phyloP scores from a whole-genome alignment of 306 rosid species.

The Lablab purpureus region DNA sequence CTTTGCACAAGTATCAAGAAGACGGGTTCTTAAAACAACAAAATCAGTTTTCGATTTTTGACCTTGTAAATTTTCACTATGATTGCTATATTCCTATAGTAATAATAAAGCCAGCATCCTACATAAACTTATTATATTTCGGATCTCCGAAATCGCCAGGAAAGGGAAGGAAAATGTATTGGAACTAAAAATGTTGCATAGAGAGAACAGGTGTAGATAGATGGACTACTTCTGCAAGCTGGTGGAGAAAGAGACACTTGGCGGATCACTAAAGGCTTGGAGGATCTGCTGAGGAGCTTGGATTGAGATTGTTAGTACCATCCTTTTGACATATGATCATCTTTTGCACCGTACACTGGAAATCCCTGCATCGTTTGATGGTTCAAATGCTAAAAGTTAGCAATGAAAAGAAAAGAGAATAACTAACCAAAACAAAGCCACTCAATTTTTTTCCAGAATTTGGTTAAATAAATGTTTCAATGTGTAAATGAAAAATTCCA shows the following conservation, averaged over 20 bases:
- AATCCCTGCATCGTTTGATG: constrained; percentile 58
- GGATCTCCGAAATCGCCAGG: constrained; percentile 1
- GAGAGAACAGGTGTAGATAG: constrained; percentile 17
- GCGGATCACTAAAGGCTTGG: constrained; percentile 28
- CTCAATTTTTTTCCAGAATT: too few relatives aligned
- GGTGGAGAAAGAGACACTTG: not conserved
- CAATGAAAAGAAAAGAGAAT: not conserved
- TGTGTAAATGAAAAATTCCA: not conserved
- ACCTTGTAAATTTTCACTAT: constrained; percentile 25
- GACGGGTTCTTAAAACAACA: not conserved
- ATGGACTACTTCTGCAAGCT: constrained; percentile 10
- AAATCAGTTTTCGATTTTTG: not conserved
- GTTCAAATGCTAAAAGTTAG: constrained; percentile 21
- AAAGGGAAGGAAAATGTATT: constrained; percentile 23
- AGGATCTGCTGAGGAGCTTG: constrained; percentile 50
- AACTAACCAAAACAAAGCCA: not conserved
- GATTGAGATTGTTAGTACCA: constrained; percentile 50
- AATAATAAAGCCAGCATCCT: constrained; percentile 11
- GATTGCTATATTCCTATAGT: constrained; percentile 22
- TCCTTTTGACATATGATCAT: constrained; percentile 63
- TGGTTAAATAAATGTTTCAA: too few relatives aligned
- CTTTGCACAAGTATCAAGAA: constrained; percentile 6
- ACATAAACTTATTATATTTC: constrained; percentile 4
- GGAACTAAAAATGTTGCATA: constrained; percentile 9
- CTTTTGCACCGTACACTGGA: constrained; percentile 56